Evolutionary conservation across 345 rosid species (phyloP).

Genomic region (Eucalyptus lansdowneana): DNA sequence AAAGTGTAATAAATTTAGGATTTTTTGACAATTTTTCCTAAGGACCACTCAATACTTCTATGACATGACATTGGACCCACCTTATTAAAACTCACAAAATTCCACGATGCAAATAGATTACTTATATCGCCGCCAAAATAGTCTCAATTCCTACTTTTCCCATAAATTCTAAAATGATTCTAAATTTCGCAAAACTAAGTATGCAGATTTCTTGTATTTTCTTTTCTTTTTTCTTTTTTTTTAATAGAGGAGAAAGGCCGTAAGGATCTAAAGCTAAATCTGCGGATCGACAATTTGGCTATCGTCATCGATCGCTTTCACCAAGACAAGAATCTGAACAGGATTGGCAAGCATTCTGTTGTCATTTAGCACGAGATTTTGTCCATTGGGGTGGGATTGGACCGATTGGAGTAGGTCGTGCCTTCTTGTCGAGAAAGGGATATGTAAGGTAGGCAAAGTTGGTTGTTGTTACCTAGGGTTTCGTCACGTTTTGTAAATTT

Average conservation of each 20-base stretch:
- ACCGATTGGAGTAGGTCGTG: not conserved
- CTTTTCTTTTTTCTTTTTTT: not conserved
- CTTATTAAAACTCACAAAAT: not conserved
- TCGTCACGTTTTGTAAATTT: not conserved
- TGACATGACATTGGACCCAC: not conserved
- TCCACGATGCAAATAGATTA: not conserved
- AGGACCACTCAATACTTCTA: too few relatives aligned
- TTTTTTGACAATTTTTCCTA: fast-evolving
- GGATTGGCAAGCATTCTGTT: not conserved
- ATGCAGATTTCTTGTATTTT: not conserved
- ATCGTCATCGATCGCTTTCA: not conserved
- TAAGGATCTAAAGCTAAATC: not conserved
- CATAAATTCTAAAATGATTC: not conserved
- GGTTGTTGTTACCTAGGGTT: not conserved
- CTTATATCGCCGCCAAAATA: not conserved
- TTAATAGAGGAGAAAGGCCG: not conserved
- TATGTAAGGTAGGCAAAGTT: not conserved
- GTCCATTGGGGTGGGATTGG: not conserved
- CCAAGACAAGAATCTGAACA: not conserved
- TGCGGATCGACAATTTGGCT: not conserved
- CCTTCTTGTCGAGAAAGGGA: not conserved
- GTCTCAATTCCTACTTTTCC: not conserved
- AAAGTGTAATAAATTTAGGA: too few relatives aligned
- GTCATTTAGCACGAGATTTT: not conserved
- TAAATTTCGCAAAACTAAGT: not conserved